Base-by-base conservation (phyloP, 176 grass and related monocot species). In the Elymus sibiricus region DNA sequence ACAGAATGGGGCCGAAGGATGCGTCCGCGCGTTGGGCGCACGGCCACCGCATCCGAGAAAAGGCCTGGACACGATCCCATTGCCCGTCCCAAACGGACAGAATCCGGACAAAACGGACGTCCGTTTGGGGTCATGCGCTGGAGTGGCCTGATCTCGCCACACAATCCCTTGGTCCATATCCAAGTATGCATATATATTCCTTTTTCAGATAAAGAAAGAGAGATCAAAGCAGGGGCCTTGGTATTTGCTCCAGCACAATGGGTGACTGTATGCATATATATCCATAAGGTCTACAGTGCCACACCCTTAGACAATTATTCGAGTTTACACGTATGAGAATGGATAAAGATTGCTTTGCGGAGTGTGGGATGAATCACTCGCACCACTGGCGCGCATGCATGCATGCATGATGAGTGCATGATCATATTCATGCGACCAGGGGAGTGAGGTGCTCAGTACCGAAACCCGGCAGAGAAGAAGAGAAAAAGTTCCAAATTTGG, bases 331-430 rank as follows among this genome's bases (percentile, higher is more conserved):
- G 51, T 22, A 43, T 64, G 24, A 43, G 16, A 15, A 17, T 24
- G 82, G 58, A 75, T 64, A 63, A 64, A 58, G 13, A 44, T 46
- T 61, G 37, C 82, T 37, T 76, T 49, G 19, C 14, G 40, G 59
- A 24, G 75, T 70, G 35, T 86, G 84, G 63, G 39, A 65, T 70
- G 51, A 73, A 78, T 59, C 44, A 79, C 63, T 69, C 2, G 22
- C 44, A 29, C 56, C 74, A 78, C 74, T 58, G 62, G 39, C n/a
- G n/a, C n/a, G 47, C 47, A 51, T 17, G 47, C 47, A 56, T 56
- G 53, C 83, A 27, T 9, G 12, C n/a, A 49, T 46, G 70, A 82
- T 64, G 14, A 59, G 19, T 29, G 7, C 16, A 46, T 38, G 8
- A 49, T 44, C 28, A 34, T 55, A 29, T 51, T 28, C 53, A 62